Base-by-base conservation (phyloP, 257 asterid genomes). In the Thymus mandschuricus region DNA sequence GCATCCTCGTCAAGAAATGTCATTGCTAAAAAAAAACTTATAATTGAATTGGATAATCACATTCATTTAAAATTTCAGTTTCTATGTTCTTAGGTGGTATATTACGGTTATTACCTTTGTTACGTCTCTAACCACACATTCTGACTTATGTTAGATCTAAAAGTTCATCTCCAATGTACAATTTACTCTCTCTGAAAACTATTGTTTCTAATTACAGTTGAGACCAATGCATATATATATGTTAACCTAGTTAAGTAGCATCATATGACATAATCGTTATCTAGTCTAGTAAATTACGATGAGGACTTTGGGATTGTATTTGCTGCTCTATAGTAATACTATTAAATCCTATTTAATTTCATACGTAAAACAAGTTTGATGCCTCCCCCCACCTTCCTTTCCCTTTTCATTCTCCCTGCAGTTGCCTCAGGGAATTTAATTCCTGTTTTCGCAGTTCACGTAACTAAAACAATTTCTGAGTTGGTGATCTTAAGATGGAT, bases 381-480 rank as follows among this genome's bases (percentile, higher is more conserved):
- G 6, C 35, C 52, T 46, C 33, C 15, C 50, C 28, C 10, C 48
- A 31, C 75, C 55, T 70, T 44, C 45, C 8, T 44, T 70, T 31
- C n/a, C 27, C 41, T 13, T 45, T 46, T 11, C 35, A 6, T 56
- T 49, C 11, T 57, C 10, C 29, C 11, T 43, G 15, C 8, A 31
- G 30, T 31, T 30, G 0, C 43, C 54, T 6, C 0, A 5, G 44
- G 57, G 57, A 57, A 8, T 41, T 30, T 57, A 10, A 8, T 30
- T 9, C 21, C 10, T 69, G 21, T 15, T 12, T n/a, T 41, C 12
- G 41, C 34, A 30, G 33, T 45, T 60, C 15, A 3, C 35, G n/a
- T 48, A 31, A 38, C 60, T 44, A 49, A 49, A 50, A 15, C 48
- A 10, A 41, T 46, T 70, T 31, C 40, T 10, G 58, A 8, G 28